Evolutionary conservation across 768 basidiomycete genomes (phyloP).

Genomic region (Leccinum longicurvipes): DNA sequence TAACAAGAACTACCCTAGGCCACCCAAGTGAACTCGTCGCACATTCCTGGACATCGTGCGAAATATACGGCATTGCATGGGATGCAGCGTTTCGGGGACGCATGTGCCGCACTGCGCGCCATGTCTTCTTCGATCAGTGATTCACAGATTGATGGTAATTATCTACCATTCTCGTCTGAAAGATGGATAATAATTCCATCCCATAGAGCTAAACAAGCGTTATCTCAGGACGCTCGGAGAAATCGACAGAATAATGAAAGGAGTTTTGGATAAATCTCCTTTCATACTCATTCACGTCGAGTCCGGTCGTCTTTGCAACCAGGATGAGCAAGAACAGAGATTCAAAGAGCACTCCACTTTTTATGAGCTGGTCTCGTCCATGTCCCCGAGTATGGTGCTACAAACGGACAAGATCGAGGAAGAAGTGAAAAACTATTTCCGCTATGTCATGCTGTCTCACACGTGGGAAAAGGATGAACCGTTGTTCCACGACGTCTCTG

Average conservation of each 20-base stretch:
- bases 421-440: conserved; percentile 4
- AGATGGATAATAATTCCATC: background rate
- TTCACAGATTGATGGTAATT: background rate
- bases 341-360: conserved; percentile 1
- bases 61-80: conserved; percentile 1
- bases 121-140: background rate
- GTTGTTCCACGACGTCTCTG: conserved; percentile 5
- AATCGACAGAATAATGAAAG: background rate
- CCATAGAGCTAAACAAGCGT: background rate
- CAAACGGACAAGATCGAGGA: background rate
- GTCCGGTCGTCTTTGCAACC: conserved; percentile 3
- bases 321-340: background rate
- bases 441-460: conserved; percentile 19
- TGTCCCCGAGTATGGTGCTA: background rate
- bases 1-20: background rate
- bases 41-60: background rate
- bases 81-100: background rate
- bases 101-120: background rate
- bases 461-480: conserved; percentile 12
- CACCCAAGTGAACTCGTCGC: background rate
- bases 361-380: conserved; percentile 5
- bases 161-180: background rate
- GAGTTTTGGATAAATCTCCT: background rate
- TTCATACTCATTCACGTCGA: conserved; percentile 11
- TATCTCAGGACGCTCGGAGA: background rate